Base-by-base conservation (phyloP, 176 grass and related monocot genomes). In the Poa pratensis region DNA sequence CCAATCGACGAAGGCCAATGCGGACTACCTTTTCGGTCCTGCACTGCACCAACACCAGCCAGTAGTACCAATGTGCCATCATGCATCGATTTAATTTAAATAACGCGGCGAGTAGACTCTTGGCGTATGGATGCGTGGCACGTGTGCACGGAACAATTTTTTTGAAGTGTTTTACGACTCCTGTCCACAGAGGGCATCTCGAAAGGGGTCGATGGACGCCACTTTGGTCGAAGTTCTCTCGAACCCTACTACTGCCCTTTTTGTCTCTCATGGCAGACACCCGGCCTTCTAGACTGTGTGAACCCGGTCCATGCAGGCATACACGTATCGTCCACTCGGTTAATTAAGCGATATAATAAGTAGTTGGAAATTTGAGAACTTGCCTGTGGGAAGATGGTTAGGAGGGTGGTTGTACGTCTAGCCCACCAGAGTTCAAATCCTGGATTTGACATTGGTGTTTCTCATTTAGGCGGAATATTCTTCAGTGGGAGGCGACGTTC, bases 291-390 rank as follows among this genome's bases (percentile, higher is more conserved):
- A 52, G 43, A 40, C 35, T 19, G 67, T 58, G 61, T 35, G 34
- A 63, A 55, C 84, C 30, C 79, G 57, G 84, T 86, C 66, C 84
- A 79, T 86, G 75, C 88, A 58, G 74, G 57, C 74, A 51, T 37
- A 74, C 80, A 86, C 80, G 80, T 83, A 90, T 57, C 84, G 66
- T 79, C 84, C 88, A 83, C 88, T 86, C 74, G 65, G 50, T 73
- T 66, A 37, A 37, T 73, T 66, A 37, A 37, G 35, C 35, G 5
- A 37, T 37, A 37, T 5, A 37, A 37, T 37, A 30, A 30, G 28
- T 30, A 37, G 35, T 37, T 37, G 35, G 28, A 39, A 37, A 39
- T 6, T 39, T 39, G 37, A n/a, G n/a, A n/a, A n/a, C n/a, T n/a
- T n/a, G n/a, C n/a, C n/a, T n/a, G n/a, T n/a, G n/a, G n/a, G n/a